A percentile compares a stretch with the other conserved stretches of the same genome.
Conservation (phyloP, 805 yeast genomes). For the Spencermartinsiella europaea region DNA sequence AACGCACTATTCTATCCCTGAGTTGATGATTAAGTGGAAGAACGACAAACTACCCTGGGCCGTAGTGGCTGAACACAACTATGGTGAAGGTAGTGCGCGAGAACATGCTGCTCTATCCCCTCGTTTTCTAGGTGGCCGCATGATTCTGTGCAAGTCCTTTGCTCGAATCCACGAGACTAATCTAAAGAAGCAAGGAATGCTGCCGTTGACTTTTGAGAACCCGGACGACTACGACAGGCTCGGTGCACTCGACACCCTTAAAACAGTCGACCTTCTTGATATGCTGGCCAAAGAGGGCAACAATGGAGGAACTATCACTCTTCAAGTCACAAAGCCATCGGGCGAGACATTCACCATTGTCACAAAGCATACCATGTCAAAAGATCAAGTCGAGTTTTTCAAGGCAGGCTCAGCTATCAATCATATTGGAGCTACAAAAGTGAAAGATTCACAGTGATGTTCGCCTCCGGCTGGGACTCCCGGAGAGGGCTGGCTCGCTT, state of each 20-base stretch:
- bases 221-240: constrained; percentile 84
- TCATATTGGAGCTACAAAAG: constrained; percentile 59
- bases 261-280: constrained; percentile 68
- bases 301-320: constrained; percentile 74
- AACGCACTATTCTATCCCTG: constrained; percentile 77
- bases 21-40: constrained; percentile 94
- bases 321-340: constrained; percentile 65
- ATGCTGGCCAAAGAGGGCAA: constrained; percentile 77
- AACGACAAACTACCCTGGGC: constrained; percentile 80
- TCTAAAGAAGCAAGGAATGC: constrained; percentile 95
- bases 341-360: constrained; percentile 68
- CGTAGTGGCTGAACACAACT: constrained; percentile 95
- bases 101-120: constrained; percentile 98
- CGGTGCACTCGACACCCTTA: constrained; percentile 68
- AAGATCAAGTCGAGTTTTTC: constrained; percentile 93
- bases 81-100: constrained; percentile 99
- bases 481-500: no score
- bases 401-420: constrained; percentile 97
- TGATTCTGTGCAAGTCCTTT: constrained; percentile 86
- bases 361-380: constrained; percentile 93
- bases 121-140: constrained; percentile 85
- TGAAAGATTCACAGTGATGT: no score
- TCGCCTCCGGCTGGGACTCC: no score
- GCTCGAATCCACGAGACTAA: constrained; percentile 99
- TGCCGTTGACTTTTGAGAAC: constrained; percentile 88